Base-by-base conservation (phyloP, 2,329 filamentous ascomycete species). In the Coniochaeta sp. region DNA sequence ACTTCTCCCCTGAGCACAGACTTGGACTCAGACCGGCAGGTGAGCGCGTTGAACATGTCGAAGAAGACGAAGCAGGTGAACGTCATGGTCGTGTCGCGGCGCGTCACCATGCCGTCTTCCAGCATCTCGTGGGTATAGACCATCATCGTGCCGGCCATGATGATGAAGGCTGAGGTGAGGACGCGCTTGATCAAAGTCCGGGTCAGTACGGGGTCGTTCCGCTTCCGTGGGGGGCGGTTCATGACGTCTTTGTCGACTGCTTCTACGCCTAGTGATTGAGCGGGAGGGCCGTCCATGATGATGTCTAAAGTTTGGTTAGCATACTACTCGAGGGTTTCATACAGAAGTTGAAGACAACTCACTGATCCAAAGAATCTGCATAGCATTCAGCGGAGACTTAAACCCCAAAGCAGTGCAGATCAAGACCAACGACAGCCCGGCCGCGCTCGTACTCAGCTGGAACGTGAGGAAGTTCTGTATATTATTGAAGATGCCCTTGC, bases 281-380 rank as follows among this genome's bases (percentile, higher is more conserved):
- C 95, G 1, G 95, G 95, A 17, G 95, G 95, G 11, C 96, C 95
- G 75, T 99, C 96, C 96, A 99, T 99, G 68, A 99, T 93, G 71
- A 99, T 98, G 72, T 99, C 93, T 98, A 67, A 14, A 12, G 24
- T 52, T 31, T 28, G 3, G 38, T 36, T 26, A 9, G 34, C 36
- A 47, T 36, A 36, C 12, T 3, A 59, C 57, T 34, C 19, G 12
- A 12, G 11, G 9, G 14, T 52, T 16, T 17, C 22, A 22, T 26
- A 17, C 2, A 52, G 9, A 22, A 6, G 26, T 22, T n/a, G 43
- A 4, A 17, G 54, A 57, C 7, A 14, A 84, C 91, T 78, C 79
- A 97, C 93, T 99, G 70, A 99, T 99, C 95, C 95, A 99, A 47
- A 99, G 83, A 78, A 99, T 99, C 77, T 99, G 95, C 95, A 99